Evolutionary conservation across 257 asterid genomes (phyloP), one percentile per base, ranked within the genome.

Genomic region (Eucommia ulmoides): DNA sequence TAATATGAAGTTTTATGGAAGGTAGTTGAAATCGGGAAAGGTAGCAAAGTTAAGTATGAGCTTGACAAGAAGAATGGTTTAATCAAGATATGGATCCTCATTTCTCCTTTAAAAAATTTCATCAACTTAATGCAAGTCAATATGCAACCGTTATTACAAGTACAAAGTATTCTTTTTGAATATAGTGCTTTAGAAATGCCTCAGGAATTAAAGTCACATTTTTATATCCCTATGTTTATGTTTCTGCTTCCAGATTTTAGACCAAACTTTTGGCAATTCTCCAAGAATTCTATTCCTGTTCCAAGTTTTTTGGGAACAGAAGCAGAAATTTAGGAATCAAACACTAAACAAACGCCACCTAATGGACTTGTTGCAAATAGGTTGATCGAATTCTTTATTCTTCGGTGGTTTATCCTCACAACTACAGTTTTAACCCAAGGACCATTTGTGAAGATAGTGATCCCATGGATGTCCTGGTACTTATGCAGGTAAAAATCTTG

Each of bases 361-460:
- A 52, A 54, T 15, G 19, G 33, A 48, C 29, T 55, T 22, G 14
- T 50, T 19, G 20, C 29, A 21, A 19, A 20, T 76, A 87, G 94
- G 94, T 87, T 53, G 94, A 87, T 55, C 74, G 97, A 51, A 59
- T 87, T 54, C 85, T 87, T 3, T 87, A 87, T 80, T 87, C 97
- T 19, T 87, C 97, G 8, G 97, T 87, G 49, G 96, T 87, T 17
- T 87, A 83, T 74, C 94, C 94, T 42, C 97, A 83, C 72, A 87
- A 87, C 82, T 87, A 87, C 17, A 94, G 96, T 3, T 87, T 83
- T 78, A 73, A 83, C 48, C 93, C 97, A 15, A 67, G 97, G 49
- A 87, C 94, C 52, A 72, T 87, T 50, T 87, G 94, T 38, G 97
- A 88, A 65, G 97, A 88, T 70, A 67, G 76, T n/a, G n/a, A n/a